Base-by-base conservation (phyloP, 352 stramenopile genomes). In the Phytophthora cactorum region DNA sequence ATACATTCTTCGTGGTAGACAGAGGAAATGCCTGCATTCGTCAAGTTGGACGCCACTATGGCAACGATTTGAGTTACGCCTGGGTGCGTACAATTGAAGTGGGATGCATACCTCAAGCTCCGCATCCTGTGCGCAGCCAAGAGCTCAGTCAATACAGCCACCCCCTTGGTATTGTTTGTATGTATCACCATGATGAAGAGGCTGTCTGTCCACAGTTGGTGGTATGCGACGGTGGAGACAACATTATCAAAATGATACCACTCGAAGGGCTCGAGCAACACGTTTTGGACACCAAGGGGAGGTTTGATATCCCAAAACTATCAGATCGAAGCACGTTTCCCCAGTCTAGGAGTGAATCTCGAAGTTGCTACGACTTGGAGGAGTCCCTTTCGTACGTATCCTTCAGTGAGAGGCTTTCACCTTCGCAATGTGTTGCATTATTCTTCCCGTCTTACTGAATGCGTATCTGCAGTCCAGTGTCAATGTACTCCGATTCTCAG, bases 41-140 rank as follows among this genome's bases (percentile, higher is more conserved):
- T 14, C 74, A 84, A 59, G 52, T 84, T 56, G 74, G 74, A 10
- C 67, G 74, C 7, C 70, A 59, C 25, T 59, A 75, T 17, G 56
- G 46, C 5, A 57, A 78, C 47, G 53, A 53, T 52, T 51, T 77
- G 12, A 52, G 45, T 36, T 84, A 70, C 56, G 43, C 41, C 6
- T 84, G 73, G 73, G 78, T 83, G 22, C 73, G 68, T 15, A 84
- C 78, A n/a, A 76, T 87, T 34, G 67, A 78, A 61, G 44, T 87
- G 17, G 67, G 60, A 9, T 38, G 32, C 15, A 39, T 75, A 27
- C 38, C 55, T 38, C 60, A 46, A 54, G 12, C 41, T 4, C 49
- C n/a, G n/a, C 52, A 44, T 58, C 53, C 46, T 39, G 14, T 29
- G 39, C 44, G 49, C 22, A 22, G 22, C 22, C 22, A 22, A 50